Evolutionary conservation across 768 basidiomycete species (phyloP).

Genomic region (Polyporus arcularius): DNA sequence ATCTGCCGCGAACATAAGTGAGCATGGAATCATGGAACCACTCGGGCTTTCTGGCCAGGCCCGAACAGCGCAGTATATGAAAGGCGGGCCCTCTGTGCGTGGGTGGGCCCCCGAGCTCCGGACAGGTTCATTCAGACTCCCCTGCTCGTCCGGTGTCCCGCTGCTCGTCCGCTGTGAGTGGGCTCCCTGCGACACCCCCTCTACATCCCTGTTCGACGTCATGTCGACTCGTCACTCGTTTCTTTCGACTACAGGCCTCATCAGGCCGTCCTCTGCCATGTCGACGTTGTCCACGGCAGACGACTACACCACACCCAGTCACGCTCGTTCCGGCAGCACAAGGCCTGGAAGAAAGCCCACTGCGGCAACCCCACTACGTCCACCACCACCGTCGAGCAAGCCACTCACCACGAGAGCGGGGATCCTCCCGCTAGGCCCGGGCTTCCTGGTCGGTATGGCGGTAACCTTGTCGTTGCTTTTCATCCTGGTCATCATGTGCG

Average conservation of each 20-base stretch:
- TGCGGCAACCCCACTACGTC: neutral
- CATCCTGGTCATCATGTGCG: constrained; percentile 46
- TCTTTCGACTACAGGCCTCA: constrained; percentile 41
- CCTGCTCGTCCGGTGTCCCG: neutral
- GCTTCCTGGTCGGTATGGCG: constrained; percentile 37
- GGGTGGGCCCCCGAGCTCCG: constrained; percentile 24
- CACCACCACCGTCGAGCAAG: neutral
- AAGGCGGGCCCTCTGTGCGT: neutral
- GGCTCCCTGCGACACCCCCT: constrained; percentile 38
- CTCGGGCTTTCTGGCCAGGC: neutral
- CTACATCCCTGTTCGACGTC: constrained; percentile 20
- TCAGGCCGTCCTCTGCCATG: constrained; percentile 17
- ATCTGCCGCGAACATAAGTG: neutral
- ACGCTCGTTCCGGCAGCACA: constrained; percentile 22
- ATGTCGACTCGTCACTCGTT: constrained; percentile 40
- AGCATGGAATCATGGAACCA: neutral
- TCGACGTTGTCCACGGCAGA: constrained; percentile 15
- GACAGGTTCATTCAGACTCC: constrained; percentile 23
- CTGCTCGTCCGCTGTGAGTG: neutral
- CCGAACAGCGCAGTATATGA: neutral
- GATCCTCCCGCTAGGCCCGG: constrained; percentile 28
- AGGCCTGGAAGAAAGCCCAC: constrained; percentile 14
- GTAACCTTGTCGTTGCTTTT: constrained; percentile 50
- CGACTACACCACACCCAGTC: constrained; percentile 6
- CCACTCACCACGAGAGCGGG: constrained; percentile 19